Evolutionary conservation across 2,329 filamentous ascomycete species (phyloP), one percentile per base, ranked within the genome.

Genomic region (Emydomyces testavorans): DNA sequence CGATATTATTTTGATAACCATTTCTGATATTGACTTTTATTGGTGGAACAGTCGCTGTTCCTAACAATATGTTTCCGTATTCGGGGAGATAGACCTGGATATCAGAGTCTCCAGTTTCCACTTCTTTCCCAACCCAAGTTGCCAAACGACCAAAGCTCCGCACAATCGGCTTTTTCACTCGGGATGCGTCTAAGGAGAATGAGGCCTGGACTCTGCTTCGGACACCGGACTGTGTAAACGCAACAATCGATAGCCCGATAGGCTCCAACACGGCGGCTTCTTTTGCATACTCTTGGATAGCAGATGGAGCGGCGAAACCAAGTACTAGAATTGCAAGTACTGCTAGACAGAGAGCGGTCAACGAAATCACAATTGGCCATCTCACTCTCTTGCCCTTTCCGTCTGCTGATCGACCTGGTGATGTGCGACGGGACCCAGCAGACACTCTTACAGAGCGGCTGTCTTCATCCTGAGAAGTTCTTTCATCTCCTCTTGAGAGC

Each of bases 231-330:
- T 78, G 61, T 0, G 87, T 95, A 55, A 95, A 83, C 1, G 83
- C 86, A 58, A 92, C 84, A 51, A 98, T 80, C 1, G 88, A 87
- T 16, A 98, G 68, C 55, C 82, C 84, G 4, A 83, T 88, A 1
- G 92, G 86, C 60, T 89, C 79, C 55, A 98, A 77, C 15, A 90
- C 79, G 20, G 82, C 75, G 2, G 89, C 86, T 63, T 89, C 75
- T 65, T 90, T 83, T 41, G 84, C 85, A 65, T 98, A 98, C 61
- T 86, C 77, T 65, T 94, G 80, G 8, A 94, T 78, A 6, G 82
- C 78, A 13, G 83, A 80, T 1, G 90, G 89, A 0, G 83, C 78
- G 46, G 94, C 76, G 67, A 94, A 94, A 13, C 81, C 86, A 48
- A 90, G 70, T 13, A 83, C 66, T 50, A 95, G 80, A 56, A 94